Percentiles rank a stretch among this genome's conserved stretches.
Evolutionary conservation across 2,329 filamentous ascomycete species (phyloP).

Genomic region (Curvularia sp.): DNA sequence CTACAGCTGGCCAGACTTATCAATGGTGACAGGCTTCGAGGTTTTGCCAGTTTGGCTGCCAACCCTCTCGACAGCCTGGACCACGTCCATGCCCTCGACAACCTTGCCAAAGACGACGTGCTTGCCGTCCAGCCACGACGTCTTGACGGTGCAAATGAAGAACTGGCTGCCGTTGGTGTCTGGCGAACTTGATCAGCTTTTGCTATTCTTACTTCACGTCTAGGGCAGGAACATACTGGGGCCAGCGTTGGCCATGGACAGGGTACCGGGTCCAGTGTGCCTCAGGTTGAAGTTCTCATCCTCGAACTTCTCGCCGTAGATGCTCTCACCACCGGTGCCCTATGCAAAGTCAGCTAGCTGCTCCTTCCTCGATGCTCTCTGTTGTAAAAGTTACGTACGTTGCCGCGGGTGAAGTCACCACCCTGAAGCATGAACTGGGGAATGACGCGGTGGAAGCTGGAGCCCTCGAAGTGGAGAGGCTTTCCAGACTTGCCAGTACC

Average conservation of each 20-base stretch:
- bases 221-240: conserved; percentile 52
- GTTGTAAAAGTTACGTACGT: conserved; percentile 66
- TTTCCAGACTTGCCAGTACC: conserved; percentile 81
- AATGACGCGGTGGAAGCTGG: conserved; percentile 92
- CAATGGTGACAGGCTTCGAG: conserved; percentile 33
- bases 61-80: conserved; percentile 35
- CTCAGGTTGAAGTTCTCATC: conserved; percentile 94
- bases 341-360: conserved; percentile 23
- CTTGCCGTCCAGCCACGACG: conserved; percentile 79
- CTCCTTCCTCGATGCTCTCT: neutral
- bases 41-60: conserved; percentile 33
- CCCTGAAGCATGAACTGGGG: conserved; percentile 99
- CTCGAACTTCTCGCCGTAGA: conserved; percentile 95
- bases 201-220: no score
- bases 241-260: conserved; percentile 97
- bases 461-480: conserved; percentile 90
- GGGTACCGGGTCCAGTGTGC: conserved; percentile 89
- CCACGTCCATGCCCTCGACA: conserved; percentile 35
- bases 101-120: conserved; percentile 87
- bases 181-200: neutral
- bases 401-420: conserved; percentile 93
- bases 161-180: conserved; percentile 97
- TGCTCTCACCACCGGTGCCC: conserved; percentile 83
- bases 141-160: conserved; percentile 93
- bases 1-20: conserved; percentile 38